Evolutionary conservation across 805 yeast species (phyloP), one percentile per base, ranked within the genome.

Genomic region (Candida pini): DNA sequence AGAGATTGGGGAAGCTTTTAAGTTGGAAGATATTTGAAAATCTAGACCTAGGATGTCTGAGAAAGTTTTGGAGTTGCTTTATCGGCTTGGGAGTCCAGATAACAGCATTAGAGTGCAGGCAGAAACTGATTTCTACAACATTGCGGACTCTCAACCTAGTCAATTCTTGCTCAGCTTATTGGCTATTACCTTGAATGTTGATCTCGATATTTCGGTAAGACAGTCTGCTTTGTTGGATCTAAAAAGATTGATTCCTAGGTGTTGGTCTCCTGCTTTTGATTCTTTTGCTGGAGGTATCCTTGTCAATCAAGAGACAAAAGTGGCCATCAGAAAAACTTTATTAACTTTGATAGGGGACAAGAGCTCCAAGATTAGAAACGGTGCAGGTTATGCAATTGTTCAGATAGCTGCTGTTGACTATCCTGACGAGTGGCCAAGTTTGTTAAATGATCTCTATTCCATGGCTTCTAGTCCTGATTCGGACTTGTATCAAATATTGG

Each of bases 401-500:
- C 94, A 84, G 49, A 84, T 90, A 12, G 87, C 95, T 1, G 81
- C 83, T 3, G 83, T 79, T 2, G 98, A 90, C 51, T 90, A 75
- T 51, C 98, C 98, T 0, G 97, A 92, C 52, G 95, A 87, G 53
- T 90, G 97, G 97, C 95, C 97, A 0, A 70, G 67, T 16, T 62
- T 89, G 30, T 53, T 84, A 36, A 51, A 58, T 22, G 56, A 56
- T 6, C 49, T 86, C 15, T 78, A 76, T 47, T 51, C 50, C 2
- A 13, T 39, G n/a, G 43, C 49, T 5, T 42, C 41, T 6, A 54
- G 57, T 23, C 48, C 56, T 8, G 51, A 63, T 8, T 51, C 54
- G 22, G 48, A 63, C 34, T 43, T 48, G n/a, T 48, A 37, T 27
- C 57, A 62, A 17, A 50, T 73, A 21, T 47, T 75, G 20, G 84